Evolutionary conservation across 2,329 filamentous ascomycete species (phyloP).

Genomic region (Fusarium falciforme): DNA sequence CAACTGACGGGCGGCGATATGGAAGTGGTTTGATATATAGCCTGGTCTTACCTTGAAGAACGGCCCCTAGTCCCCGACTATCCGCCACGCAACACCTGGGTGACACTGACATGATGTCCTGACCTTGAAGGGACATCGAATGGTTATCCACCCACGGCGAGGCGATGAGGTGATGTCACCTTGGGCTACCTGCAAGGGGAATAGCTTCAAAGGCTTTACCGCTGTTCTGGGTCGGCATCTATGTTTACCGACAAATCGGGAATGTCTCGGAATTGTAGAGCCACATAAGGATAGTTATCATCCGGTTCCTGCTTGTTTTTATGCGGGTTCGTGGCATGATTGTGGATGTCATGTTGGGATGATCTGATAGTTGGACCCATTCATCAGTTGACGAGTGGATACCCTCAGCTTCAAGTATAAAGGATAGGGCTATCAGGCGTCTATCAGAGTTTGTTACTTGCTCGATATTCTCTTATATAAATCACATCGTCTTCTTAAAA

Average conservation of each 20-base stretch:
- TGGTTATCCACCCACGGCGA: neutral
- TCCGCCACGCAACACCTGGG: neutral
- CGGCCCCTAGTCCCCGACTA: neutral
- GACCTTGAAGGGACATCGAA: neutral
- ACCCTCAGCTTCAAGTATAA: neutral
- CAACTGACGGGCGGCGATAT: neutral
- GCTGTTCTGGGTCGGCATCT: conserved; percentile 27
- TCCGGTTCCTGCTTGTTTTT: conserved; percentile 7
- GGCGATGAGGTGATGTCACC: conserved; percentile 18
- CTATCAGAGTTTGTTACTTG: neutral
- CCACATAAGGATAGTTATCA: conserved; percentile 9
- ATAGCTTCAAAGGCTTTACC: conserved; percentile 19
- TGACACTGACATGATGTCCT: neutral
- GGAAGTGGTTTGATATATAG: neutral
- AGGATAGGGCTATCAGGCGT: neutral
- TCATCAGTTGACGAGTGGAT: conserved; percentile 1
- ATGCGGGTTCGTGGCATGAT: conserved; percentile 1
- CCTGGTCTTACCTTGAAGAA: neutral
- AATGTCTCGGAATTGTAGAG: conserved; percentile 24
- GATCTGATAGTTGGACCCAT: conserved; percentile 1
- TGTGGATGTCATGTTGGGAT: neutral
- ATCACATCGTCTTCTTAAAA: neutral
- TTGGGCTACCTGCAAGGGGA: neutral
- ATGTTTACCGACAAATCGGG: neutral
- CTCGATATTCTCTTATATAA: neutral